phyloP scores from a whole-genome alignment of 192 early-diverging fungal species.

The Neocallimastix lanati region DNA sequence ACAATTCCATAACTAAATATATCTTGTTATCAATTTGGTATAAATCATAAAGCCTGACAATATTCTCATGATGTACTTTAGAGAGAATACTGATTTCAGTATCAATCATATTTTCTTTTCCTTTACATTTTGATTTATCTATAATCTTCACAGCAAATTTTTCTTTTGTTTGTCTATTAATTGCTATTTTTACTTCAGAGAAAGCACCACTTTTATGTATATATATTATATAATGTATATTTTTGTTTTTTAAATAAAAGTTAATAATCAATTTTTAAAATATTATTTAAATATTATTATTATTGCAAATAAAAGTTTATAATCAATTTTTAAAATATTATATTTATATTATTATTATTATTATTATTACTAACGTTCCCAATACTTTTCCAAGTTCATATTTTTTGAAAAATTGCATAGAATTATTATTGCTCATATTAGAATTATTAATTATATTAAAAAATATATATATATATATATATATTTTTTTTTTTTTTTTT shows the following conservation, averaged over 20 bases:
- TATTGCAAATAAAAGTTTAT: too few species aligned
- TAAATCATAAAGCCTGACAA: constrained; percentile 67
- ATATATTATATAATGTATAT: too few species aligned
- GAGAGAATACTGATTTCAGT: constrained; percentile 80
- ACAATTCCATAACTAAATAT: constrained; percentile 28
- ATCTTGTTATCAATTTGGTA: constrained; percentile 4
- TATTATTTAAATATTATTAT: too few species aligned
- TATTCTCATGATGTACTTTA: constrained; percentile 67
- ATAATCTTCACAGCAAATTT: constrained; percentile 85
- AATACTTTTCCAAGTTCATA: not conserved
- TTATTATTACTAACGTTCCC: not conserved
- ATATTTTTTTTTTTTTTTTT: not conserved
- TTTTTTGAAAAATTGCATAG: not conserved
- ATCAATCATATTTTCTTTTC: constrained; percentile 71
- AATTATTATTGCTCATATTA: not conserved
- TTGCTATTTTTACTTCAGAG: constrained; percentile 8
- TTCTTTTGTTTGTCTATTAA: constrained; percentile 39
- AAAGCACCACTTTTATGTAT: not conserved
- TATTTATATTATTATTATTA: too few species aligned
- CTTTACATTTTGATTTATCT: constrained; percentile 59
- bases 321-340: too few species aligned
- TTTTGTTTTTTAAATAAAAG: too few species aligned
- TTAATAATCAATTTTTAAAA: too few species aligned
- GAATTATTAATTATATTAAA: too few species aligned
- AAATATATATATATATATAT: too few species aligned